Evolutionary conservation across 345 rosid genomes (phyloP).

Genomic region (Eucalyptus leucophloia): DNA sequence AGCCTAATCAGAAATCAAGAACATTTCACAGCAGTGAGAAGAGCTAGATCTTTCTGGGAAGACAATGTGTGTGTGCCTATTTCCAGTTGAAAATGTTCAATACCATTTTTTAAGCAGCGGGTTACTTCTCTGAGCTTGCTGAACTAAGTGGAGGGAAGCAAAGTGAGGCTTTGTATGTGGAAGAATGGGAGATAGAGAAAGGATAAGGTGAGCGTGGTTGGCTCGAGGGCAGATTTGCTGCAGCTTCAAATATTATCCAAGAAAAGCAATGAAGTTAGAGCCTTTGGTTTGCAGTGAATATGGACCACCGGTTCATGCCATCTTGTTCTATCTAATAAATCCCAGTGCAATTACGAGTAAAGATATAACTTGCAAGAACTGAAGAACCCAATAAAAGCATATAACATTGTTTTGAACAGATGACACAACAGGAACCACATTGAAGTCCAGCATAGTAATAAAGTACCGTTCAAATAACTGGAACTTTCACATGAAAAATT

Average conservation of each 20-base stretch:
- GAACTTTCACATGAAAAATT: neutral
- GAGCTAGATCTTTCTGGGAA: neutral
- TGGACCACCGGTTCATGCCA: neutral
- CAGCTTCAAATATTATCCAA: neutral
- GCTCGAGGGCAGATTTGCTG: neutral
- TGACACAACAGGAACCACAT: neutral
- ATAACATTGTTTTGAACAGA: neutral
- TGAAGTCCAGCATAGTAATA: neutral
- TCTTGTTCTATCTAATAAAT: neutral
- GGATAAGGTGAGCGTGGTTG: neutral
- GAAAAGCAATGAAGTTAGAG: neutral
- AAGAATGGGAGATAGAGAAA: neutral
- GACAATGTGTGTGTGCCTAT: neutral
- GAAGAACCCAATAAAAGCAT: neutral
- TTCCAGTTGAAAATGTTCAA: neutral
- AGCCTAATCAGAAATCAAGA: neutral
- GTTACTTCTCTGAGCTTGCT: neutral
- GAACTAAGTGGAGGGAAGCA: neutral
- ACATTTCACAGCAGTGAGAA: neutral
- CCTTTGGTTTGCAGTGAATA: neutral
- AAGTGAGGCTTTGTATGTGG: neutral
- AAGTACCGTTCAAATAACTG: neutral
- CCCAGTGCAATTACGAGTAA: neutral
- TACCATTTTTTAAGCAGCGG: neutral
- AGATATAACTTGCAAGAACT: neutral